Evolutionary conservation across 306 rosid genomes (phyloP).

Genomic region (Vigna radiata): DNA sequence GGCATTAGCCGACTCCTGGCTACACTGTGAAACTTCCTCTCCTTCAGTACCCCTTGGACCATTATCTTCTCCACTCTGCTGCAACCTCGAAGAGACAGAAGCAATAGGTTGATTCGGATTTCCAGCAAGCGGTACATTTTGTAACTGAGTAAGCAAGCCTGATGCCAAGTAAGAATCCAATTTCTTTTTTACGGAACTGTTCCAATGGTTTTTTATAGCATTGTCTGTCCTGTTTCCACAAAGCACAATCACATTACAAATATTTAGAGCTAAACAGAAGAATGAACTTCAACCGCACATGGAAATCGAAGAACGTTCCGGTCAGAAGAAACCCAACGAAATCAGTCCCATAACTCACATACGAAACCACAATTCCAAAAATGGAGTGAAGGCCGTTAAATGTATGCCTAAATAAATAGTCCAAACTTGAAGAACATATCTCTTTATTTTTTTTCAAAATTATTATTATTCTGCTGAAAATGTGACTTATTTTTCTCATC

Average conservation of each 20-base stretch:
- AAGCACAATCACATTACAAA: conserved; percentile 40
- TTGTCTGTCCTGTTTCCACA: conserved; percentile 95
- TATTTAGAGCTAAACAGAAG: conserved; percentile 28
- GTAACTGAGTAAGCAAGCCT: conserved; percentile 78
- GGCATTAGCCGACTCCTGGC: conserved; percentile 79
- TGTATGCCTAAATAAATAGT: neutral
- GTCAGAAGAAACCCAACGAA: neutral
- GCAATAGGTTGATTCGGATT: conserved; percentile 59
- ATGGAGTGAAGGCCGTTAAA: neutral
- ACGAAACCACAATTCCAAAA: neutral
- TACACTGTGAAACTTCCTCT: conserved; percentile 87
- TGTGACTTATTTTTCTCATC: too few relatives aligned
- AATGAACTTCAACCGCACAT: conserved; percentile 22
- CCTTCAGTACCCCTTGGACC: conserved; percentile 65
- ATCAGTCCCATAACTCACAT: neutral
- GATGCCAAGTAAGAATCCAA: conserved; percentile 96
- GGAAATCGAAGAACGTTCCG: conserved; percentile 23
- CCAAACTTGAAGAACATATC: neutral
- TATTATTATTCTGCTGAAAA: neutral
- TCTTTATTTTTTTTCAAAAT: neutral
- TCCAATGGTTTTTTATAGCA: conserved; percentile 99
- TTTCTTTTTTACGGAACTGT: conserved; percentile 98
- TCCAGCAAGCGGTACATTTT: conserved; percentile 64
- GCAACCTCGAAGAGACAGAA: conserved; percentile 74
- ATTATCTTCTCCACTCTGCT: conserved; percentile 72